Conservation (phyloP, 2,329 filamentous ascomycete species). For the Neopestalotiopsis sp. region DNA sequence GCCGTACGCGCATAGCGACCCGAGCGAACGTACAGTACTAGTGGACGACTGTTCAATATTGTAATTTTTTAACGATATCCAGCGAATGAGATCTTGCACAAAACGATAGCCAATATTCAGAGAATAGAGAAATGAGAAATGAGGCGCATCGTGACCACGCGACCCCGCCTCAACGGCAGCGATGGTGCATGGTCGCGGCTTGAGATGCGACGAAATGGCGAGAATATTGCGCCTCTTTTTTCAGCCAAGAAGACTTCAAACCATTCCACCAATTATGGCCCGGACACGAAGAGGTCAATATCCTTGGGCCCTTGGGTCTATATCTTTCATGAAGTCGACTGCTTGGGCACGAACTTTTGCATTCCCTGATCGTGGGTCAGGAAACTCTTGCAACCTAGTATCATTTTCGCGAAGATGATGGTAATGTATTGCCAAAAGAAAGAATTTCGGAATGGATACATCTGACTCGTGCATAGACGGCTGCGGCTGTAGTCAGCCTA, state of each 20-base stretch:
- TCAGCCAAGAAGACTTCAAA: background rate
- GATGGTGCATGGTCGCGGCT: background rate
- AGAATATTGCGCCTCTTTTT: background rate
- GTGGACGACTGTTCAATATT: too few species aligned
- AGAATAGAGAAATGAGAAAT: background rate
- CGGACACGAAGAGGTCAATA: too few species aligned
- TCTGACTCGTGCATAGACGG: background rate
- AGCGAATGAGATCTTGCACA: too few species aligned
- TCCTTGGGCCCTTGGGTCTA: too few species aligned
- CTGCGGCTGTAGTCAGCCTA: background rate
- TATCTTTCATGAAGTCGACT: too few species aligned
- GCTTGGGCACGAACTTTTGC: too few species aligned
- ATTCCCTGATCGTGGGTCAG: too few species aligned
- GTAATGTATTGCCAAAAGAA: background rate
- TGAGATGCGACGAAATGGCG: background rate
- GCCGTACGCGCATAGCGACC: too few species aligned
- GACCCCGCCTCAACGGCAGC: background rate
- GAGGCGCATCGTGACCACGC: background rate
- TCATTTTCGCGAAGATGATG: background rate
- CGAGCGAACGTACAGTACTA: too few species aligned
- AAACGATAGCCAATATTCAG: too few species aligned
- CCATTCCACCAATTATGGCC: background rate
- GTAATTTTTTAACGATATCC: too few species aligned
- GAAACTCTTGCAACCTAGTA: too few species aligned
- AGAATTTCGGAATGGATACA: background rate